Conservation (phyloP, 345 rosid genomes). For the Salix exigua region DNA sequence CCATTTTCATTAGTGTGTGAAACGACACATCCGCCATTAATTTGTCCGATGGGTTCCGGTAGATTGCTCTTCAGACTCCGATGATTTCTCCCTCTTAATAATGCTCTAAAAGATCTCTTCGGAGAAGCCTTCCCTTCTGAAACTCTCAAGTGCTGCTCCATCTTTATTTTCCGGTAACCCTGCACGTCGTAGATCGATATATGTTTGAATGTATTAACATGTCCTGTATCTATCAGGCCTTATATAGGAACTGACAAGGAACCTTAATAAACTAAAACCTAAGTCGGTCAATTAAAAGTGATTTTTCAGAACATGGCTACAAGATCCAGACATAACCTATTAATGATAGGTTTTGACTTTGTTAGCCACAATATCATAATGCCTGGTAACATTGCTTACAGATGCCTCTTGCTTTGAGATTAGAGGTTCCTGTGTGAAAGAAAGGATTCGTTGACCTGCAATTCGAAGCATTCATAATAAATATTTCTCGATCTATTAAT, state of each 20-base stretch:
- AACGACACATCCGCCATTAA: conserved; percentile 16
- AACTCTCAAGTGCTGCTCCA: conserved; percentile 1
- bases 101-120: conserved; percentile 20
- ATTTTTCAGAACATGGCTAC: no score
- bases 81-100: conserved; percentile 13
- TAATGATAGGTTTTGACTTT: background rate
- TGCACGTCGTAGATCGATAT: background rate
- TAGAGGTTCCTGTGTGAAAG: background rate
- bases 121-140: conserved; percentile 30
- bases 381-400: background rate
- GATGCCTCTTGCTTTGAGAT: background rate
- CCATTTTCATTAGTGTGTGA: conserved; percentile 30
- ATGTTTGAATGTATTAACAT: background rate
- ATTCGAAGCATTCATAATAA: background rate
- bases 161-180: background rate
- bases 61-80: conserved; percentile 22
- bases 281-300: no score
- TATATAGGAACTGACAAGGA: background rate
- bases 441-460: background rate
- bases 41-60: conserved; percentile 21
- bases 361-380: background rate
- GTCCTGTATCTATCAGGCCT: background rate
- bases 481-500: background rate
- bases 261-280: background rate
- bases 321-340: background rate